These are phyloP conservation scores for Aspergillus pseudonomiae DNA, from an alignment of 2,329 filamentous ascomycete genomes.

Conservation along the genomic window DNA sequence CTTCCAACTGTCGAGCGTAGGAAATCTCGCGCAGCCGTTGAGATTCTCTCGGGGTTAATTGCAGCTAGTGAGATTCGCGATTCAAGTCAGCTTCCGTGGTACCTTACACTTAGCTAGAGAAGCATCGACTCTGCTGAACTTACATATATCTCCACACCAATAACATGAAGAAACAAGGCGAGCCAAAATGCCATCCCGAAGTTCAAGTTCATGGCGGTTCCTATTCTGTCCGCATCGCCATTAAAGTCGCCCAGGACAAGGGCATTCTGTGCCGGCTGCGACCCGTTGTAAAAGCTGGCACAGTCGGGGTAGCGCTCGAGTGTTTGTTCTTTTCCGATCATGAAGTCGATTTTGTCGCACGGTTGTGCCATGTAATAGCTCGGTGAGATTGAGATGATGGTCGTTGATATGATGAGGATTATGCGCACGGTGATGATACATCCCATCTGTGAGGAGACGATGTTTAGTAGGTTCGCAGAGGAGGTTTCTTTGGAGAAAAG, in stretches of 20 bases:
- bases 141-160: constrained; percentile 1
- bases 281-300: neutral
- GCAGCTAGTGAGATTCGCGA: neutral
- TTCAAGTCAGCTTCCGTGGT: too few species aligned
- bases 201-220: neutral
- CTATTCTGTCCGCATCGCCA: neutral
- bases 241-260: neutral
- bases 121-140: neutral
- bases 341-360: neutral
- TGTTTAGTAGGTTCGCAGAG: too few species aligned
- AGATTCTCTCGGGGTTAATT: neutral
- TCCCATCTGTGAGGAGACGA: neutral
- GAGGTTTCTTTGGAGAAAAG: too few species aligned
- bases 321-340: neutral
- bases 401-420: neutral
- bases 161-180: neutral
- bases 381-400: neutral
- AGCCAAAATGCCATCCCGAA: constrained; percentile 5
- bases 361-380: neutral
- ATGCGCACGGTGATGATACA: constrained; percentile 2
- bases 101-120: too few species aligned
- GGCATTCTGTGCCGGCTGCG: neutral
- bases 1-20: neutral
- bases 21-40: neutral
- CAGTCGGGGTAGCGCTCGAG: neutral